phyloP scores from a whole-genome alignment of 306 rosid genomes.

The Corylus americana region DNA sequence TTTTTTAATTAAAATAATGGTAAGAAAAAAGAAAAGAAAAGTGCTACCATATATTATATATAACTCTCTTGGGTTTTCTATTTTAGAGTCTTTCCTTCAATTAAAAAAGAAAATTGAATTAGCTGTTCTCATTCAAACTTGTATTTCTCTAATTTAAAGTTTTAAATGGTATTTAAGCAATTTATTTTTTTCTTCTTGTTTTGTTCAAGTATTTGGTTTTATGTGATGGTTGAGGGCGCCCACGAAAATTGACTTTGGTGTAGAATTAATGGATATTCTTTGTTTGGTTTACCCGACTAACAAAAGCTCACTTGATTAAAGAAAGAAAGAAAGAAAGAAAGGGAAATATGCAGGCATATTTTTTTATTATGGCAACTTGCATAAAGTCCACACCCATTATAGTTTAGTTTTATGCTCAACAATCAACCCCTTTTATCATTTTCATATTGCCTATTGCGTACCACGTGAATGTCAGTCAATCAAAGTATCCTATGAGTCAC shows the following conservation, averaged over 20 bases:
- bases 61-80: too few relatives aligned
- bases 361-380: too few relatives aligned
- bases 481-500: constrained; percentile 16
- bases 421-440: not conserved
- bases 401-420: not conserved
- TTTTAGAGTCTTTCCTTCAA: too few relatives aligned
- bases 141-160: too few relatives aligned
- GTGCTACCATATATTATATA: too few relatives aligned
- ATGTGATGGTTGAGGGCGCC: not conserved
- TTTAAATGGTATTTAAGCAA: too few relatives aligned
- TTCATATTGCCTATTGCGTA: not conserved
- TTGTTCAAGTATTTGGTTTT: too few relatives aligned
- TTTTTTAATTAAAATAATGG: too few relatives aligned
- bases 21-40: too few relatives aligned
- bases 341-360: not conserved
- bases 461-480: constrained; percentile 7
- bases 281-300: not conserved
- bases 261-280: not conserved
- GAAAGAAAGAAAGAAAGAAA: too few relatives aligned
- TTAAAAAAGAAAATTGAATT: too few relatives aligned
- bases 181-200: not conserved
- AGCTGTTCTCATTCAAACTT: too few relatives aligned
- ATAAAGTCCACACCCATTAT: not conserved
- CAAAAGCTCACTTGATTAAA: not conserved
- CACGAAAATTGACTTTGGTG: not conserved